Base-by-base conservation (phyloP, 208 protist genomes). In the Trypanosoma lewisi region DNA sequence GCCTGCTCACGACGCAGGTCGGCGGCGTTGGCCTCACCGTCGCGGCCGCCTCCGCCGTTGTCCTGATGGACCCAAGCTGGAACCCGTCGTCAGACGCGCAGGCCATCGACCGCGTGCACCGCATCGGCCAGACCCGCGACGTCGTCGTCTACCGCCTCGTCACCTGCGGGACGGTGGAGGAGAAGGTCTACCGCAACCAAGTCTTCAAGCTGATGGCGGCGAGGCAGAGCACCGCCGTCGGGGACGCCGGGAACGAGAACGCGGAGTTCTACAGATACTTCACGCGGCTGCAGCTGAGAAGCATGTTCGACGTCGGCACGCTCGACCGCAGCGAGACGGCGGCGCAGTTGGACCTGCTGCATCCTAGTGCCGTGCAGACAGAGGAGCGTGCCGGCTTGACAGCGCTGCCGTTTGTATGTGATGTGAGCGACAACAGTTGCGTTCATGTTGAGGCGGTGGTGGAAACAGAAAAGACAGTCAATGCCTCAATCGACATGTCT, bases 161-260 rank as follows among this genome's bases (percentile, higher is more conserved):
- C 8, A 98, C 96, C 2, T 91, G 97, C 48, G 89, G 87, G 14
- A 98, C 97, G 12, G 94, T 99, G 27, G 98, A 99, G 82, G 97
- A 99, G 75, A 98, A 98, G 68, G 89, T 99, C 17, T 99, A 99
- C 74, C 93, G 98, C 53, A 95, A 98, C 58, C 97, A 99, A 75
- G 85, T 99, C 0, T 98, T 97, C 74, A 99, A 99, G 67, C 80
- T 87, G 36, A 92, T 87, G 73, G 85, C 88, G 8, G 82, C 88
- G 7, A 71, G 73, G 63, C 85, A 94, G 67, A 70, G 74, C 4
- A 80, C 70, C 42, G 23, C 39, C 17, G 33, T 36, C 2, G 42
- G 31, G 1, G 25, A 37, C 4, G 1, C 50, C 3, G 21, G 59
- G 37, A 1, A 31, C 2, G 28, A 23, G 16, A 34, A 19, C 7